Evolutionary conservation across 441 rosid genomes (phyloP).

Genomic region (Gossypium davidsonii): DNA sequence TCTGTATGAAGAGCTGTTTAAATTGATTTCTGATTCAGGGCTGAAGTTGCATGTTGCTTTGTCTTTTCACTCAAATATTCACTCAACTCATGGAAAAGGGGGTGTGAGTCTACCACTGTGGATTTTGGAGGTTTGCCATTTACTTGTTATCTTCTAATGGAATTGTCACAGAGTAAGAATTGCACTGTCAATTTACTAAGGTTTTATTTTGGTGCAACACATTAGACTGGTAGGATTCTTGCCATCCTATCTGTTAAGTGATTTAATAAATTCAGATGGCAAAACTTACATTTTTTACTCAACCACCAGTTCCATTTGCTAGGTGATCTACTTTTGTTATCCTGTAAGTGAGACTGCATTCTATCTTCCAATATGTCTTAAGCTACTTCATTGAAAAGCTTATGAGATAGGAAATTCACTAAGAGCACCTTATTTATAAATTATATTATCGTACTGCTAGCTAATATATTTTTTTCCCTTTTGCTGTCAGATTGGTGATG

Average conservation of each 20-base stretch:
- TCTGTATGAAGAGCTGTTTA: slow-evolving; percentile 52
- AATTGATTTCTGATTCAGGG: slow-evolving; percentile 44
- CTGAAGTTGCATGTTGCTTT: slow-evolving; percentile 52
- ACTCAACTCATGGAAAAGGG: slow-evolving; percentile 33
- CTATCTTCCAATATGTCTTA: neutral
- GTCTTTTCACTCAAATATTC: slow-evolving; percentile 55
- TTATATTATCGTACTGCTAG: slow-evolving; percentile 6
- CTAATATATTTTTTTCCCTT: neutral
- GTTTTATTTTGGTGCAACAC: neutral
- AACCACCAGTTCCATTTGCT: neutral
- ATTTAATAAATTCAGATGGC: neutral
- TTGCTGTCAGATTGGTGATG: slow-evolving; percentile 40
- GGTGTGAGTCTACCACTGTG: slow-evolving; percentile 56
- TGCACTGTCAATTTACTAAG: neutral
- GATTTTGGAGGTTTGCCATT: slow-evolving; percentile 47
- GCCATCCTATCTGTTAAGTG: neutral
- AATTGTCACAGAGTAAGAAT: neutral
- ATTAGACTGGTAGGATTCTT: slow-evolving; percentile 5
- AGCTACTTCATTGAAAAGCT: neutral
- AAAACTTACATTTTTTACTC: neutral
- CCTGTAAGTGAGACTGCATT: neutral
- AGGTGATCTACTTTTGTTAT: neutral
- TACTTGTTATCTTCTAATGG: slow-evolving; percentile 9
- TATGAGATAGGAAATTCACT: neutral
- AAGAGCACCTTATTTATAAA: neutral